A percentile compares a stretch with the other conserved stretches of the same genome.
These are phyloP conservation scores for Hemisphaericaspora lyxosophila DNA, from an alignment of 1,139 yeast genomes.

Conservation along the genomic window DNA sequence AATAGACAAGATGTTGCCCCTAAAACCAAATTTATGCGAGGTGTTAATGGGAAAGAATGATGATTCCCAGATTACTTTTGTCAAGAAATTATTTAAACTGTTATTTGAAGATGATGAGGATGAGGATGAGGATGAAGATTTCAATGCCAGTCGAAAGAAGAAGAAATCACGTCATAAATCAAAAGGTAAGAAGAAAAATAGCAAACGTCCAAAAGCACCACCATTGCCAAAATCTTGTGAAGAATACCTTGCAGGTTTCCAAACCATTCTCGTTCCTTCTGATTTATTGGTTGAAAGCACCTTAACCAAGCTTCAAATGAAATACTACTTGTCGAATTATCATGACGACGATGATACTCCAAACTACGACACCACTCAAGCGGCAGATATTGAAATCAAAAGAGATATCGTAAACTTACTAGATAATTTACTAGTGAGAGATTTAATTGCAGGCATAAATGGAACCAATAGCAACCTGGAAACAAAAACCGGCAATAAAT, in stretches of 20 bases:
- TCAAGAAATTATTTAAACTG: conserved; percentile 33
- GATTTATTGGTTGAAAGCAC: conserved; percentile 29
- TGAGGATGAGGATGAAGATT: background rate
- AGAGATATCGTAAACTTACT: conserved; percentile 30
- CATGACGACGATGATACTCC: conserved; percentile 21
- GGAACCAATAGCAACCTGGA: conserved; percentile 21
- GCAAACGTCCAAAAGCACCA: conserved; percentile 5
- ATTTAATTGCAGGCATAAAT: conserved; percentile 33
- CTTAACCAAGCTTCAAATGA: conserved; percentile 25
- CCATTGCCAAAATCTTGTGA: conserved; percentile 28
- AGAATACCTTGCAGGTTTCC: conserved; percentile 24
- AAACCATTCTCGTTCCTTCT: conserved; percentile 39
- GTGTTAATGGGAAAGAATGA: conserved; percentile 25
- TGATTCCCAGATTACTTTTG: conserved; percentile 25
- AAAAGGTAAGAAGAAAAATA: conserved; percentile 14
- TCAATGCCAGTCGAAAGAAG: background rate
- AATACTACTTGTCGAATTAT: conserved; percentile 33
- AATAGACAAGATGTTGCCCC: conserved; percentile 50
- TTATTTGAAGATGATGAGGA: conserved; percentile 21
- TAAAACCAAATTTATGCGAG: conserved; percentile 46
- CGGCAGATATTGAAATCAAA: conserved; percentile 33
- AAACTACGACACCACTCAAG: conserved; percentile 27
- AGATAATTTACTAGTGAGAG: conserved; percentile 26
- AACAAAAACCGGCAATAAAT: conserved; percentile 9
- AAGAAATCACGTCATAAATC: conserved; percentile 10